Evolutionary conservation across 306 rosid genomes (phyloP).

Genomic region (Trichosanthes cucumerina): DNA sequence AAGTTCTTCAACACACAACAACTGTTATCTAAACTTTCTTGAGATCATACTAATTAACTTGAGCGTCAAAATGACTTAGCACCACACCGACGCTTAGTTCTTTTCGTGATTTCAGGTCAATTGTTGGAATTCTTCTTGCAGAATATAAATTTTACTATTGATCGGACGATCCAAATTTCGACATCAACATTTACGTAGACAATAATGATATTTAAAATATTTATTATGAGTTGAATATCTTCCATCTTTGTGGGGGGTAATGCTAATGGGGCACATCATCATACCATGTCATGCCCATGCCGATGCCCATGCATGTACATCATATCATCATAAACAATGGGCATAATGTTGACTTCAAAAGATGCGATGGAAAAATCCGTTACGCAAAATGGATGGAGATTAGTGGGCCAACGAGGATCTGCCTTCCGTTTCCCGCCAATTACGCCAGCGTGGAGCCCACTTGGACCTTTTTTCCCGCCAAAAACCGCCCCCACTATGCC

Average conservation of each 20-base stretch:
- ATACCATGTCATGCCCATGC: not conserved
- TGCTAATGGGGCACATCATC: not conserved
- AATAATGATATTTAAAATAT: not conserved
- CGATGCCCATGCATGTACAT: not conserved
- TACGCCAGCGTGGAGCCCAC: slow-evolving; percentile 26
- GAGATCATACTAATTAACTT: no score
- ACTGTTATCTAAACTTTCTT: no score
- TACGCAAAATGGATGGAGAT: not conserved
- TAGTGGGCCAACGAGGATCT: slow-evolving; percentile 5
- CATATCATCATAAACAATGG: not conserved
- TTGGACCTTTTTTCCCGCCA: slow-evolving; percentile 18
- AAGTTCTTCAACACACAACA: no score
- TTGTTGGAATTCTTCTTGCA: no score
- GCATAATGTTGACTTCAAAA: not conserved
- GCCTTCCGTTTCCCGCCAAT: slow-evolving; percentile 37
- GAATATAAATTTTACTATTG: no score
- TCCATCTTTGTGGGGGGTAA: not conserved
- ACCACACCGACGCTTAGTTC: no score
- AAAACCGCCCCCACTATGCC: not conserved
- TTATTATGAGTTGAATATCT: not conserved
- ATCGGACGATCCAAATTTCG: no score
- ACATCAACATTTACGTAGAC: no score
- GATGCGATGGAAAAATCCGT: not conserved
- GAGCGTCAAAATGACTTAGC: no score
- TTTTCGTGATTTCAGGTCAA: no score